Evolutionary conservation across 2,329 filamentous ascomycete genomes (phyloP).

Genomic region (Talaromyces sp.): DNA sequence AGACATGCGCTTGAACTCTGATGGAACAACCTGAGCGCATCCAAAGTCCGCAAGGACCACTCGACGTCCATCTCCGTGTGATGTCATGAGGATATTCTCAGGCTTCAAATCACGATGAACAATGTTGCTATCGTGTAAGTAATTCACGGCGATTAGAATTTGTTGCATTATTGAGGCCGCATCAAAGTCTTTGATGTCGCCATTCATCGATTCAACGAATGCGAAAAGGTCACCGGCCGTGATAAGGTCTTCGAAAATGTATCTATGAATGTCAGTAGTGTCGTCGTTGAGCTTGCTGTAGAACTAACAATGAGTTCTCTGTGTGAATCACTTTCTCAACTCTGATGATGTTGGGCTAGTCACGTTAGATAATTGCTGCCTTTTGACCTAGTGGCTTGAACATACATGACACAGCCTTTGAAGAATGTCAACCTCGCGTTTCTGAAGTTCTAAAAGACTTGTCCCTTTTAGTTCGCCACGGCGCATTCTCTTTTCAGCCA

Average conservation of each 20-base stretch:
- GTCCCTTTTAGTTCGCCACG: neutral
- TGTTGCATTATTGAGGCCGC: conserved; percentile 51
- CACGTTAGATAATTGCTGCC: neutral
- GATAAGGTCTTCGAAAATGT: conserved; percentile 56
- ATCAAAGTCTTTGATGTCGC: conserved; percentile 43
- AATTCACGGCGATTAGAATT: conserved; percentile 52
- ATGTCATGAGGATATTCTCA: conserved; percentile 58
- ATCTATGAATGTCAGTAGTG: conserved; percentile 32
- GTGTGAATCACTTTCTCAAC: conserved; percentile 53
- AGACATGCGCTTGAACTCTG: conserved; percentile 42
- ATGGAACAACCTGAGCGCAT: conserved; percentile 38
- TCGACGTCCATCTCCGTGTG: conserved; percentile 43
- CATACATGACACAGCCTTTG: conserved; percentile 48
- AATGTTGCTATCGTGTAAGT: conserved; percentile 50
- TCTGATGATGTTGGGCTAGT: conserved; percentile 53
- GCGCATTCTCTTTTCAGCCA: neutral
- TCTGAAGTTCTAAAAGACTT: conserved; percentile 17
- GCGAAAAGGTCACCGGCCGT: conserved; percentile 58
- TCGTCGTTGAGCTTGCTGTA: neutral
- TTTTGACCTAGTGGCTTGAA: conserved; percentile 2
- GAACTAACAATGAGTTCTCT: conserved; percentile 43
- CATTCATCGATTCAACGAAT: conserved; percentile 47
- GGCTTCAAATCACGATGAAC: conserved; percentile 60
- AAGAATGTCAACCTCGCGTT: conserved; percentile 42
- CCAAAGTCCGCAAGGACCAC: conserved; percentile 59